Base-by-base conservation (phyloP, 495 filamentous ascomycete genomes). In the Talaromyces borbonicus region DNA sequence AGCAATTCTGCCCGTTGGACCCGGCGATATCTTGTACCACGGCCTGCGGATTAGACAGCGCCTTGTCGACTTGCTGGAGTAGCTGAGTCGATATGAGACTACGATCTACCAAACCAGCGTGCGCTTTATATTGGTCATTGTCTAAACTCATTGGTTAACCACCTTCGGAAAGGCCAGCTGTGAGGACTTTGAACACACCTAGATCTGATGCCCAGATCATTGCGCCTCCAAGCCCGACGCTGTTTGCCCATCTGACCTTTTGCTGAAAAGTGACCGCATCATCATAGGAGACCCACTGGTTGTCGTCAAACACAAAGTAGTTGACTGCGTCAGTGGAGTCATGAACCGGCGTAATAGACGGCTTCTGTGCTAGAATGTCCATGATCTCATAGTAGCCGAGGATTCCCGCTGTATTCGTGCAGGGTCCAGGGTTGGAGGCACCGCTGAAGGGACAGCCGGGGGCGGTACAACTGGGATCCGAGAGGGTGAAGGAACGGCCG, bases 261-360 rank as follows among this genome's bases (percentile, higher is more conserved):
- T 50, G 41, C 47, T 65, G 49, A 41, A 75, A 60, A 0, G 69
- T 74, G 4, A 60, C 49, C 0, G 26, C 38, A 46, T 70, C 64
- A 46, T 78, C 61, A 49, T 58, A 78, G 1, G 56, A 62, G 6
- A 75, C 56, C 74, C 73, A 78, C 43, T 74, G 67, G 46, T 71
- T 53, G 0, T 35, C 5, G 43, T 60, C 47, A 39, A 46, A 75
- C 0, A 48, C 51, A 27, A 74, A 26, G 26, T 63, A 66, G 47
- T 74, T 70, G 23, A 68, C 63, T 0, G 48, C 62, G 5, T 50
- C 50, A 7, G 47, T 46, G 18, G 52, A 40, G 35, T 65, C 54
- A 41, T 65, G 55, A 18, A 51, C 38, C 15, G 42, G 26, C 18
- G 16, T 45, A 30, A 26, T 40, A 20, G 19, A 18, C 30, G 33